Evolutionary conservation across 1,284 basidiomycete genomes (phyloP).

Genomic region (Malassezia dermatis): DNA sequence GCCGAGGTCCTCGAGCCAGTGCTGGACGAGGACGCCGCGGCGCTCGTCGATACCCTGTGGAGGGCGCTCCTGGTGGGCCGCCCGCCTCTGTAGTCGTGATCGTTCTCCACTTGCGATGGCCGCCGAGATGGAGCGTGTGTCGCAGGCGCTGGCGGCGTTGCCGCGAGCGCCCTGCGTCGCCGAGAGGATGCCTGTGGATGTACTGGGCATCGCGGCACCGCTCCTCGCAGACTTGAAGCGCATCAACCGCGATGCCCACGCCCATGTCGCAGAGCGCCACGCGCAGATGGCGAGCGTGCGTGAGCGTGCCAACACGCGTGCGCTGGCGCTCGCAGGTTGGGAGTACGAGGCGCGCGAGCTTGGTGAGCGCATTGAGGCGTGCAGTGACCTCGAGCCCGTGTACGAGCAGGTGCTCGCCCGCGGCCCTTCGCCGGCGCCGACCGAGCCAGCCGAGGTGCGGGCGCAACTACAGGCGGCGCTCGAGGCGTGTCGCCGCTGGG

Average conservation of each 20-base stretch:
- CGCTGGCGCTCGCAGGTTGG: neutral
- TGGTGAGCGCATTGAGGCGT: conserved; percentile 9
- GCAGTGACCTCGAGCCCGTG: neutral
- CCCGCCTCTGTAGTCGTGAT: neutral
- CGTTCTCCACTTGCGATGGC: neutral
- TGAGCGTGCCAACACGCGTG: neutral
- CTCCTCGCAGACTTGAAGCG: conserved; percentile 5
- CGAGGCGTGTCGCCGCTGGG: conserved; percentile 7
- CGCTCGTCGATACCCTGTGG: conserved; percentile 36
- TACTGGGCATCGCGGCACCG: neutral
- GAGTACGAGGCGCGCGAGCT: conserved; percentile 12
- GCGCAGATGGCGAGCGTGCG: neutral
- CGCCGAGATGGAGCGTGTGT: neutral
- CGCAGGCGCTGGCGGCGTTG: conserved; percentile 1
- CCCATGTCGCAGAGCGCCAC: neutral
- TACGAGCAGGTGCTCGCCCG: conserved; percentile 7
- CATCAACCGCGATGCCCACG: conserved; percentile 10
- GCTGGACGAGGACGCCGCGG: conserved; percentile 37
- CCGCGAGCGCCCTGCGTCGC: neutral
- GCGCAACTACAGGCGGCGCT: conserved; percentile 6
- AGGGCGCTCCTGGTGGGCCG: conserved; percentile 27
- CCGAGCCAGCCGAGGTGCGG: neutral
- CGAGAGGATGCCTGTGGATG: neutral
- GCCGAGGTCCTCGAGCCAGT: conserved; percentile 35
- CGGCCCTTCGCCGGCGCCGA: neutral